phyloP scores from a whole-genome alignment of 305 asterid species.

The Plantago rigida region DNA sequence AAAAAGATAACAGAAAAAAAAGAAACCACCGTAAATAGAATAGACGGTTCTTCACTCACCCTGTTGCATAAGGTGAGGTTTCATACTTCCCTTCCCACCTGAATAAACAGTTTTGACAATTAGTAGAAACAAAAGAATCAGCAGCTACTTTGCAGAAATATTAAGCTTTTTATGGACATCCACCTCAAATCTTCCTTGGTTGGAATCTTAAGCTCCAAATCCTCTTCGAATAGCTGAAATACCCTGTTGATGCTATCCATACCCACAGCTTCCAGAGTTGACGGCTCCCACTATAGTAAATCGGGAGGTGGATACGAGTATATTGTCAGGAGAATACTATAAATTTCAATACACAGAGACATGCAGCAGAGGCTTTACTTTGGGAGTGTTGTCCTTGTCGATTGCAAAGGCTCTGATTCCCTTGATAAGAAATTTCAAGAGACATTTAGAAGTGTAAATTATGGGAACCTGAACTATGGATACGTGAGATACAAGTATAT shows the following conservation, averaged over 20 bases:
- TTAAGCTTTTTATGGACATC: not conserved
- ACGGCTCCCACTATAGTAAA: slow-evolving; percentile 59
- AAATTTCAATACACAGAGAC: slow-evolving; percentile 21
- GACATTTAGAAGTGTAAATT: not conserved
- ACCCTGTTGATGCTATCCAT: slow-evolving; percentile 39
- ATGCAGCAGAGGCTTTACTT: slow-evolving; percentile 34
- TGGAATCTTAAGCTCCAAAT: slow-evolving; percentile 67
- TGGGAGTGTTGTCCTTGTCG: slow-evolving; percentile 78
- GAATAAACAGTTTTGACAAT: slow-evolving; percentile 2
- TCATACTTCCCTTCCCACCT: slow-evolving; percentile 87
- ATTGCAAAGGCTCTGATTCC: slow-evolving; percentile 78
- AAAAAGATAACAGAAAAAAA: too few species aligned
- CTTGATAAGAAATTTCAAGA: slow-evolving; percentile 26
- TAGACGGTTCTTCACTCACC: slow-evolving; percentile 17
- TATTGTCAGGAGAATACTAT: not conserved
- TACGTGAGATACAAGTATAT: not conserved
- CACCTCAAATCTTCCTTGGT: slow-evolving; percentile 55
- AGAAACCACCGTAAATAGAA: too few species aligned
- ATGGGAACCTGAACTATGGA: slow-evolving; percentile 4
- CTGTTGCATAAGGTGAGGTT: slow-evolving; percentile 37
- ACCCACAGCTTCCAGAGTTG: slow-evolving; percentile 44
- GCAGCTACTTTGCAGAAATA: not conserved
- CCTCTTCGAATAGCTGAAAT: slow-evolving; percentile 54
- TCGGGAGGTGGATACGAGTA: not conserved
- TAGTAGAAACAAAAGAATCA: too few species aligned